Evolutionary conservation across 495 filamentous ascomycete species (phyloP).

Genomic region (Bathelium albidoporum): DNA sequence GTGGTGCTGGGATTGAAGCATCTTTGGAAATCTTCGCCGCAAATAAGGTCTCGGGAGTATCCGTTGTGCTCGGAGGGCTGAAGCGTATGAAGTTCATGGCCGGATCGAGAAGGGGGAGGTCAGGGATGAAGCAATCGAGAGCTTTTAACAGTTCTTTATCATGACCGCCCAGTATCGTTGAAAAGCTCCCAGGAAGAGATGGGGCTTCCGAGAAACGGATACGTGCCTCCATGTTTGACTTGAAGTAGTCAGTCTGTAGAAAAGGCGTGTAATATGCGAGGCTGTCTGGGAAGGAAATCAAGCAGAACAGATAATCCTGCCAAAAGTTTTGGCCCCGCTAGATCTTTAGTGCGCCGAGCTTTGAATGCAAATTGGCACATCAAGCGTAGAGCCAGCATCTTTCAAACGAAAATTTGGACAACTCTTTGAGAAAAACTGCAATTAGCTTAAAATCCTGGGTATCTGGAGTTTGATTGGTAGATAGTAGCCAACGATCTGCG

Average conservation of each 20-base stretch:
- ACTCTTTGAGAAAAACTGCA: no score
- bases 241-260: background rate
- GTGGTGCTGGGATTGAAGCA: conserved; percentile 4
- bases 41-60: background rate
- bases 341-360: no score
- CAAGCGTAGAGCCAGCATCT: no score
- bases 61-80: background rate
- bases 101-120: background rate
- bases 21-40: background rate
- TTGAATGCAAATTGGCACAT: no score
- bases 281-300: no score
- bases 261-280: background rate
- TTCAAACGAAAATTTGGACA: no score
- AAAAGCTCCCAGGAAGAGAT: background rate
- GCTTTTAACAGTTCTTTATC: background rate
- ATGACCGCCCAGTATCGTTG: background rate
- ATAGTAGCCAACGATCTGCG: no score
- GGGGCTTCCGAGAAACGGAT: background rate
- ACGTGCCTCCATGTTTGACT: background rate
- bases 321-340: no score
- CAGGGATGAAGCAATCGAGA: background rate
- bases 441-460: no score
- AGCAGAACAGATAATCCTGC: no score
- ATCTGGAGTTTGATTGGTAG: no score
- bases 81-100: background rate